phyloP scores from a whole-genome alignment of 208 protist species.

The Ichthyophonus hoferi region DNA sequence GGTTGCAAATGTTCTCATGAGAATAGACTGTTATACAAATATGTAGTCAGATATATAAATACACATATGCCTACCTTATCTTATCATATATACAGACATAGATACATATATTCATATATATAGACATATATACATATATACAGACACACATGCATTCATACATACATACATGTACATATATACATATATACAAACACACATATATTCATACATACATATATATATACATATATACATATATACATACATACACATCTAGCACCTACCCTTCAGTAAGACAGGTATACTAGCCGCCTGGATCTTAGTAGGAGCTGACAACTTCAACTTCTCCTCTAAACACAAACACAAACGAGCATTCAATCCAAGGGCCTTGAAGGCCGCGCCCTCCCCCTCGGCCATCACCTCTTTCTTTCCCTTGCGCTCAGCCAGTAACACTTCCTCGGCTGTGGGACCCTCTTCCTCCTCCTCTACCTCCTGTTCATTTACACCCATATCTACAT shows the following conservation, averaged over 20 bases:
- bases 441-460: neutral
- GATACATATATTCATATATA: neutral
- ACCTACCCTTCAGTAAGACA: neutral
- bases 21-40: neutral
- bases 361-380: neutral
- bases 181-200: neutral
- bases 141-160: neutral
- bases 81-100: no score
- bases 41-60: no score
- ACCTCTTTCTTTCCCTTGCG: neutral
- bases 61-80: no score
- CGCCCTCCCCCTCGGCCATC: neutral
- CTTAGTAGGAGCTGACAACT: neutral
- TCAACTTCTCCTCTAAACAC: neutral
- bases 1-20: neutral
- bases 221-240: neutral
- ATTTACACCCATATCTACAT: neutral
- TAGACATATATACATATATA: neutral
- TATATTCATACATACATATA: neutral
- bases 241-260: neutral
- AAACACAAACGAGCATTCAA: neutral
- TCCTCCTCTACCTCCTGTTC: neutral
- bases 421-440: neutral
- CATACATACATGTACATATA: no score
- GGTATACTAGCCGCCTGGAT: constrained; percentile 1